Evolutionary conservation across 2,329 filamentous ascomycete species (phyloP), one percentile per base, ranked within the genome.

Genomic region (Hortaea sp.): DNA sequence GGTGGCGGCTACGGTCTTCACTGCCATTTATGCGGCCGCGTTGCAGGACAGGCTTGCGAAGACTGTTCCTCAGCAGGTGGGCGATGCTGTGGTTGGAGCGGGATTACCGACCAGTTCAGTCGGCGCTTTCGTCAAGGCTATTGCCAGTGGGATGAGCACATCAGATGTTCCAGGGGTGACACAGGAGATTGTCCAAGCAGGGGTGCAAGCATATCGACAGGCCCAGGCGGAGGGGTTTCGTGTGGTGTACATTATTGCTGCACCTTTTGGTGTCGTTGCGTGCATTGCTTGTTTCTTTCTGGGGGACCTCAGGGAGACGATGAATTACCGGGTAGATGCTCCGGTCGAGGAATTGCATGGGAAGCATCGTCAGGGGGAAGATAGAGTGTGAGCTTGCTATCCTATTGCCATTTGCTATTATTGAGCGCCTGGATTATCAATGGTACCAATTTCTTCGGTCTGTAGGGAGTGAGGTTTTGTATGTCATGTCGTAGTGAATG

Each of bases 11-110:
- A 66, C 63, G 3, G 57, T 69, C 30, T 63, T 65, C 7, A 63
- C 66, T 5, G 62, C 66, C 6, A 64, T 71, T 6, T 71, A 70
- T 49, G 62, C 61, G 5, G 62, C 65, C 1, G 67, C 69, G 35
- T 49, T 71, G 6, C 63, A 57, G 28, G 66, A 68, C 47, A 61
- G 69, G 2, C 57, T 69, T 3, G 51, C 57, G 1, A 56, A 51
- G 5, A 67, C 65, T 1, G 59, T 71, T 2, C 63, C 66, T 2
- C 49, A 55, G 6, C 59, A 64, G 37, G 57, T 71, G 5, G 56
- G 62, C 1, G 57, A 63, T 1, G 67, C 61, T 0, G 61, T 62
- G 0, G 48, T 67, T 7, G 54, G 54, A 2, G 69, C 67, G 1
- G 69, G 69, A 0, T 54, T 72, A 0, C 60, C 66, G 0, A 49